These are phyloP conservation scores for Recurvomyces mirabilis DNA, from an alignment of 495 filamentous ascomycete genomes.

Conservation along the genomic window DNA sequence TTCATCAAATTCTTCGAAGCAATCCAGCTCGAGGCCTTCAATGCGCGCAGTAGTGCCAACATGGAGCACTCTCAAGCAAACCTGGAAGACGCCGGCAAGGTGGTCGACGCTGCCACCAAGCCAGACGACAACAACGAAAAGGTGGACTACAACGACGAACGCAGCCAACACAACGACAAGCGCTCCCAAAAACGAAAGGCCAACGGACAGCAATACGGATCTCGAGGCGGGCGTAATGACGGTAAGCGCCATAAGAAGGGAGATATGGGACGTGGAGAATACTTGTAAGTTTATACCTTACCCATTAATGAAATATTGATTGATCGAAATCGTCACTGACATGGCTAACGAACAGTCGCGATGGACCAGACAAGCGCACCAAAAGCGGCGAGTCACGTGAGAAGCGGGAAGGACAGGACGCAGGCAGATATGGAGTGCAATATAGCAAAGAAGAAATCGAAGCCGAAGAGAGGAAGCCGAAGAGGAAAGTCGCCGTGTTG, in stretches of 20 bases:
- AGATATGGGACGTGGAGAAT: constrained; percentile 56
- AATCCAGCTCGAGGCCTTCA: background rate
- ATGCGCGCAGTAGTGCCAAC: background rate
- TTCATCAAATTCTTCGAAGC: background rate
- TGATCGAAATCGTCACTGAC: too few relatives aligned
- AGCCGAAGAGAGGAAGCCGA: constrained; percentile 72
- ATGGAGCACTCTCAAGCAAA: constrained; percentile 20
- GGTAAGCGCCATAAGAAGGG: constrained; percentile 41
- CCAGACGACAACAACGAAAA: background rate
- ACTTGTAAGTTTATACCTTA: constrained; percentile 42
- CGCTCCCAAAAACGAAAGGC: constrained; percentile 11
- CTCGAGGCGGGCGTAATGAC: constrained; percentile 20
- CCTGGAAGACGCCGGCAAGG: constrained; percentile 14
- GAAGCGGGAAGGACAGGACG: background rate
- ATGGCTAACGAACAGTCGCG: constrained; percentile 48
- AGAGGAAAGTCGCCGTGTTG: constrained; percentile 89
- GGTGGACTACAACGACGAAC: background rate
- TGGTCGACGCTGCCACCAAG: background rate
- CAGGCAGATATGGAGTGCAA: constrained; percentile 42
- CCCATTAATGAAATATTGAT: too few relatives aligned
- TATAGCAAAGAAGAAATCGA: constrained; percentile 72
- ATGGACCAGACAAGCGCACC: constrained; percentile 51
- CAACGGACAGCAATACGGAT: constrained; percentile 7
- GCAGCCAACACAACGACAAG: constrained; percentile 5
- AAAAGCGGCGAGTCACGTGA: constrained; percentile 47